These are phyloP conservation scores for Colletotrichum cuscutae DNA, from an alignment of 2,329 filamentous ascomycete species.

Conservation along the genomic window DNA sequence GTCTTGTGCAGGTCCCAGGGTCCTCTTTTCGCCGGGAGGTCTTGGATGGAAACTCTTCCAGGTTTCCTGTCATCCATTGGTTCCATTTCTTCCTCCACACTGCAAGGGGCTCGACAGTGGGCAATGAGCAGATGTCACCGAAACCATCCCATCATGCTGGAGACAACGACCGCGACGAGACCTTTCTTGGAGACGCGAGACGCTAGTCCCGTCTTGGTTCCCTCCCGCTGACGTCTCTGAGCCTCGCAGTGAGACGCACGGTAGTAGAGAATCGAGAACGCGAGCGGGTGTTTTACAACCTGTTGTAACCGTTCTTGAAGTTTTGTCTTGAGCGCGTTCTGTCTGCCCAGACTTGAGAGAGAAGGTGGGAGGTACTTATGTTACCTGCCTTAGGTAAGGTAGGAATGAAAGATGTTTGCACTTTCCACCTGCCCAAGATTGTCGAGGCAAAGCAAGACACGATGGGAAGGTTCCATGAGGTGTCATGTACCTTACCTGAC, in stretches of 20 bases:
- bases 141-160: constrained; percentile 20
- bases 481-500: background rate
- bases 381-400: too few relatives aligned
- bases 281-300: background rate
- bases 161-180: background rate
- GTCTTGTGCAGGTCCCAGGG: background rate
- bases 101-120: constrained; percentile 18
- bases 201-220: background rate
- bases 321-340: background rate
- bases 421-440: background rate
- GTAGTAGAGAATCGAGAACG: background rate
- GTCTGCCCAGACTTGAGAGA: background rate
- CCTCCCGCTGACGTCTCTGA: background rate
- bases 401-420: background rate
- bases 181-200: background rate
- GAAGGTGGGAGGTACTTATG: background rate
- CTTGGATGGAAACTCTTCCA: background rate
- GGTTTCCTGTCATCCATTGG: background rate
- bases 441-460: background rate
- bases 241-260: background rate
- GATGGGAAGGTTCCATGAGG: background rate
- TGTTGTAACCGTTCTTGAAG: background rate
- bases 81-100: constrained; percentile 16
- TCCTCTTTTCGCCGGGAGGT: background rate
- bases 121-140: constrained; percentile 22